These are phyloP conservation scores for Cordyceps fumosorosea DNA, from an alignment of 2,329 filamentous ascomycete genomes.

Conservation along the genomic window DNA sequence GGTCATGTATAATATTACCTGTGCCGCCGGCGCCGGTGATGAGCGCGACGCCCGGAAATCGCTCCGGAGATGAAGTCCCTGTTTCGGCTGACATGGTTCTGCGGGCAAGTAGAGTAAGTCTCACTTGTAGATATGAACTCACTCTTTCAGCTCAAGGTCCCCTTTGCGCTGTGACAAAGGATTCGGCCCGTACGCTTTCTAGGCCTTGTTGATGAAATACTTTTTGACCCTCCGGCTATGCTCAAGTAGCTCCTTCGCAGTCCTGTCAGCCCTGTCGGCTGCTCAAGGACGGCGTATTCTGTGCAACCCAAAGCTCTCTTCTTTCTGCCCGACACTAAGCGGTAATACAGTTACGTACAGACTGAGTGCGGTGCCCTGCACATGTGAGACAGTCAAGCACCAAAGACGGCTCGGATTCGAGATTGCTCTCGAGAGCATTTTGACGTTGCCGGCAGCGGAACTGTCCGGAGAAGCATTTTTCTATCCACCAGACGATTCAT, in stretches of 20 bases:
- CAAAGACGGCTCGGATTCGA: not conserved
- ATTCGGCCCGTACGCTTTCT: too few relatives aligned
- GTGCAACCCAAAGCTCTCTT: not conserved
- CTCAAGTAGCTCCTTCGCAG: too few relatives aligned
- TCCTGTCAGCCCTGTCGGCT: too few relatives aligned
- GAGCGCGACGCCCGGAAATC: constrained; percentile 38
- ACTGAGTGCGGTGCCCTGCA: not conserved
- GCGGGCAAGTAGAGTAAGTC: not conserved
- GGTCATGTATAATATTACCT: constrained; percentile 24
- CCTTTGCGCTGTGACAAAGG: too few relatives aligned
- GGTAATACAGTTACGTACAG: not conserved
- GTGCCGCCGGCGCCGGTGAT: constrained; percentile 43
- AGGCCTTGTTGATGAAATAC: too few relatives aligned
- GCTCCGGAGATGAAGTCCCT: not conserved
- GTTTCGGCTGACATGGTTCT: not conserved
- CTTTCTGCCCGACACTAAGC: not conserved
- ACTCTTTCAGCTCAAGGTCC: too few relatives aligned
- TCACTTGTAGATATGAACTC: not conserved
- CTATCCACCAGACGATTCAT: not conserved
- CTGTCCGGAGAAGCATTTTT: not conserved
- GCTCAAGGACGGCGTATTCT: not conserved
- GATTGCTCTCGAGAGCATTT: not conserved
- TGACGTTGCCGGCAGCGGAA: not conserved
- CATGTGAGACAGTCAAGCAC: not conserved
- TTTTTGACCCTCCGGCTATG: too few relatives aligned